Evolutionary conservation across 106 monocot genomes (phyloP).

Genomic region (Dendrobium nobile): DNA sequence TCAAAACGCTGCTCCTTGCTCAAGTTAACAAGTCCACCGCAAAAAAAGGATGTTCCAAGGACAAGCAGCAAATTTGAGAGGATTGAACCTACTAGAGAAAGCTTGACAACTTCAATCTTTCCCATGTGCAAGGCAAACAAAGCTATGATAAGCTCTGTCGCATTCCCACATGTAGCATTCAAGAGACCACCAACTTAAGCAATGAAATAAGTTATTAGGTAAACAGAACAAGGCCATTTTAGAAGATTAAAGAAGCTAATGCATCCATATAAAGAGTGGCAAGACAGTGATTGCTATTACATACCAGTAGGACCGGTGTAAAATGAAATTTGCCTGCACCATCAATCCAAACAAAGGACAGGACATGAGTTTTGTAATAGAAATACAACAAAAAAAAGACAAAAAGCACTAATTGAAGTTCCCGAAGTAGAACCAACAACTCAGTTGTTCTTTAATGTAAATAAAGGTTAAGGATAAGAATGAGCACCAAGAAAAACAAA

Average conservation of each 20-base stretch:
- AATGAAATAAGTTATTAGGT: not conserved
- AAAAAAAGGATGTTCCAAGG: constrained; percentile 66
- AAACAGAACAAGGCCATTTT: not conserved
- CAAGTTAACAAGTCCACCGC: constrained; percentile 67
- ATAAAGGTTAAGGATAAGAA: too few species aligned
- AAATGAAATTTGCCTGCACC: constrained; percentile 67
- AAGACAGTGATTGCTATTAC: not conserved
- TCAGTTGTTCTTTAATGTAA: too few species aligned
- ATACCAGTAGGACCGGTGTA: constrained; percentile 76
- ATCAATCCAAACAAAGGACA: not conserved
- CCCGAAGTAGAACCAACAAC: too few species aligned
- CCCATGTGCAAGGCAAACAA: constrained; percentile 46
- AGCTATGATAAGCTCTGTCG: constrained; percentile 76
- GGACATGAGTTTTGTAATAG: not conserved
- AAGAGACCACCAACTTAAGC: constrained; percentile 67
- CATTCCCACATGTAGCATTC: constrained; percentile 35
- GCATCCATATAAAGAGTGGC: not conserved
- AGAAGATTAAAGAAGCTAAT: not conserved
- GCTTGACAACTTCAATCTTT: constrained; percentile 69
- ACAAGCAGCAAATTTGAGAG: constrained; percentile 91
- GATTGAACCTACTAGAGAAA: constrained; percentile 63
- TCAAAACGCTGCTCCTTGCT: constrained; percentile 50
- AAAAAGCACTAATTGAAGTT: not conserved
- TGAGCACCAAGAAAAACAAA: too few species aligned
- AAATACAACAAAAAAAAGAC: not conserved